Percentiles rank a stretch among this genome's conserved stretches.
Evolutionary conservation across 768 basidiomycete species (phyloP).

Genomic region (Gelatoporia subvermispora): DNA sequence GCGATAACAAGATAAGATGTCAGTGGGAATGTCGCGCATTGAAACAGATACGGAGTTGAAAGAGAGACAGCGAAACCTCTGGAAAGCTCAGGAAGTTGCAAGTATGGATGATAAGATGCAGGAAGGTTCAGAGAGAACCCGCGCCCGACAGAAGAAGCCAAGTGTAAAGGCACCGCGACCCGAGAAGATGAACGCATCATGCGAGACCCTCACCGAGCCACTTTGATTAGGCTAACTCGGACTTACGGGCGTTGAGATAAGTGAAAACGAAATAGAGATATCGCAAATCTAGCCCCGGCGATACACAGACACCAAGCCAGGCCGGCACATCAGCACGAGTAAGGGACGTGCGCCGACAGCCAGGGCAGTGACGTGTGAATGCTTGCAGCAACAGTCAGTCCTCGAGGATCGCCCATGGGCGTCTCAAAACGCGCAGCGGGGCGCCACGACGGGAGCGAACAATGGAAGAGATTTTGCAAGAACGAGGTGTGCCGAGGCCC

Average conservation of each 20-base stretch:
- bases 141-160: background rate
- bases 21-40: conserved; percentile 1
- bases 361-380: background rate
- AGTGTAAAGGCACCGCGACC: background rate
- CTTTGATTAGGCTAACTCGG: too few species aligned
- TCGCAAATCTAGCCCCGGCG: too few species aligned
- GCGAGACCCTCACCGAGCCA: too few species aligned
- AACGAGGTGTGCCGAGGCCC: background rate
- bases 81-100: background rate
- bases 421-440: too few species aligned
- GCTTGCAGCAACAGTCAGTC: background rate
- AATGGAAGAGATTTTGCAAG: background rate
- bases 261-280: too few species aligned
- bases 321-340: too few species aligned
- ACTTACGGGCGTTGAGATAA: too few species aligned
- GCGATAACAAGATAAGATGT: conserved; percentile 11
- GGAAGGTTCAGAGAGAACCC: background rate
- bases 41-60: background rate
- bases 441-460: background rate
- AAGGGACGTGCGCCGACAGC: background rate
- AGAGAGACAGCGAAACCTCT: background rate
- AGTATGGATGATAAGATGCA: conserved; percentile 1
- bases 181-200: background rate
- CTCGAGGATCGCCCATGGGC: background rate
- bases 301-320: too few species aligned